phyloP scores from a whole-genome alignment of 345 rosid genomes.

The Rubroshorea leprosula region DNA sequence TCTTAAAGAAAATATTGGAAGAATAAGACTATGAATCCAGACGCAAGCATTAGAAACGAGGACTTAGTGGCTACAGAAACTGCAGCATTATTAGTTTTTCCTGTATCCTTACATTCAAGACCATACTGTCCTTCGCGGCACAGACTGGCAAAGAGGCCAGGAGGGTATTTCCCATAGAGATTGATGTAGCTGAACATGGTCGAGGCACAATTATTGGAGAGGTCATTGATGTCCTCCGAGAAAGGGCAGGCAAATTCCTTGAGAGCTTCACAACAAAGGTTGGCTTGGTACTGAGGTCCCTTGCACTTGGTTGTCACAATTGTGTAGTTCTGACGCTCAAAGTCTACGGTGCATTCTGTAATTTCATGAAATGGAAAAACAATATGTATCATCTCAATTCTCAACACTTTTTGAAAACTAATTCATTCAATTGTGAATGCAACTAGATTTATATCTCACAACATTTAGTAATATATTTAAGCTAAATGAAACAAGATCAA shows the following conservation, averaged over 20 bases:
- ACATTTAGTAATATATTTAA: too few relatives aligned
- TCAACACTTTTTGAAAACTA: neutral
- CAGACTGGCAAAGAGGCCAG: conserved; percentile 66
- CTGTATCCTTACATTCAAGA: conserved; percentile 37
- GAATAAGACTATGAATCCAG: conserved; percentile 19
- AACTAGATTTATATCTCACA: too few relatives aligned
- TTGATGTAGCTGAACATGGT: conserved; percentile 91
- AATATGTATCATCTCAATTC: neutral
- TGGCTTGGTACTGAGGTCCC: conserved; percentile 60
- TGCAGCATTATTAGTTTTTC: neutral
- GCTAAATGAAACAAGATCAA: too few relatives aligned
- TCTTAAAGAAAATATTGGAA: conserved; percentile 12
- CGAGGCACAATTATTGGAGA: conserved; percentile 43
- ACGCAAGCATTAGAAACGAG: conserved; percentile 18
- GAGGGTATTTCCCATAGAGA: conserved; percentile 69
- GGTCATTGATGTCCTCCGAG: conserved; percentile 43
- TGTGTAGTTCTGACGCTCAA: conserved; percentile 57
- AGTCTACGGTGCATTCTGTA: conserved; percentile 53
- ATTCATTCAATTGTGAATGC: too few relatives aligned
- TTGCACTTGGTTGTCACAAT: conserved; percentile 61
- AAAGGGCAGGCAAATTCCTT: conserved; percentile 63
- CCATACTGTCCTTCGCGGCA: conserved; percentile 58
- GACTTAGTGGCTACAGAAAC: conserved; percentile 1
- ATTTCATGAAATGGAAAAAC: neutral
- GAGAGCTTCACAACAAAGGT: conserved; percentile 47